Percentiles rank a stretch among this genome's conserved stretches.
Conservation (phyloP, 805 yeast species). For the Nakazawaea anatomiae region DNA sequence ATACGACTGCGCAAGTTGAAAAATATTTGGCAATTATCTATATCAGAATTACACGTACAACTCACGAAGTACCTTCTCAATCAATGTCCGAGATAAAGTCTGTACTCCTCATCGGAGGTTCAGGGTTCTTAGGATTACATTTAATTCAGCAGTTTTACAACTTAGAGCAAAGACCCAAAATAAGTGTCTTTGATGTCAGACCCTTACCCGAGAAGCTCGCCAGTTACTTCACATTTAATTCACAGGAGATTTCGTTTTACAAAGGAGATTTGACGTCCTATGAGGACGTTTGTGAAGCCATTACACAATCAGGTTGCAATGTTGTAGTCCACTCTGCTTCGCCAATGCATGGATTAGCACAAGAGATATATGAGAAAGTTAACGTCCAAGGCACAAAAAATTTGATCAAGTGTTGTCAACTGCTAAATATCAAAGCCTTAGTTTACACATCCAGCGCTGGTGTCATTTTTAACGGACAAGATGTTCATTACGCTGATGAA, state of each 20-base stretch:
- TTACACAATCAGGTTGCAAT: slow-evolving; percentile 51
- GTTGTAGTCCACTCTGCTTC: slow-evolving; percentile 95
- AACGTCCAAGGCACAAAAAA: slow-evolving; percentile 86
- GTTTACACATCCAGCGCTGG: slow-evolving; percentile 98
- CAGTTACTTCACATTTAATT: slow-evolving; percentile 68
- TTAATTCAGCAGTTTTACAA: slow-evolving; percentile 78
- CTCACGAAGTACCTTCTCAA: neutral
- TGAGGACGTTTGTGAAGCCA: slow-evolving; percentile 61
- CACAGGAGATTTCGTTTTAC: slow-evolving; percentile 49
- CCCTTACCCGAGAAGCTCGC: slow-evolving; percentile 74
- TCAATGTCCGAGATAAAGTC: slow-evolving; percentile 28
- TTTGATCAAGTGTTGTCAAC: slow-evolving; percentile 58
- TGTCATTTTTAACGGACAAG: slow-evolving; percentile 93
- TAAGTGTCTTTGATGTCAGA: slow-evolving; percentile 88
- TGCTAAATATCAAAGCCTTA: slow-evolving; percentile 49
- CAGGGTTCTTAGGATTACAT: slow-evolving; percentile 93
- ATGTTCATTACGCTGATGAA: slow-evolving; percentile 88
- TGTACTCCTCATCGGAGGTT: slow-evolving; percentile 88
- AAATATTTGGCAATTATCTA: too few species aligned
- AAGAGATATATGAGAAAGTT: slow-evolving; percentile 79
- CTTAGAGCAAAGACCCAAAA: slow-evolving; percentile 57
- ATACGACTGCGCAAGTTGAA: neutral
- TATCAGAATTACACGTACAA: too few species aligned
- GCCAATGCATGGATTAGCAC: slow-evolving; percentile 87
- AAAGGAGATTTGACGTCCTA: slow-evolving; percentile 81